Evolutionary conservation across 768 basidiomycete species (phyloP).

Genomic region (Podaxis carcinomalis): DNA sequence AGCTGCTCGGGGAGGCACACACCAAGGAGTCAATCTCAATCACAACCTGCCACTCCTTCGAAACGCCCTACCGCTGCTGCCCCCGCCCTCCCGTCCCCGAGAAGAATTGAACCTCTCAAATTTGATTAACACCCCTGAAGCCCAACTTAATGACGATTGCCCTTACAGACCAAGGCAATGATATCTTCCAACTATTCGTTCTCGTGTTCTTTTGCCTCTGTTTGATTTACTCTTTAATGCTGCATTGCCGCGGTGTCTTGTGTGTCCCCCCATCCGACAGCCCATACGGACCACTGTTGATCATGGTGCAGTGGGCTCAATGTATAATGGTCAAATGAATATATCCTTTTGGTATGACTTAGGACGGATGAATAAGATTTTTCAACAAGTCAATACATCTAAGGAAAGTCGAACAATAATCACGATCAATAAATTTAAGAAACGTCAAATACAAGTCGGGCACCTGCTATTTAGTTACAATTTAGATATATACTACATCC

Average conservation of each 20-base stretch:
- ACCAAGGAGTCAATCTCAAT: constrained; percentile 14
- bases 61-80: constrained; percentile 18
- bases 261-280: neutral
- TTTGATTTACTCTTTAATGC: neutral
- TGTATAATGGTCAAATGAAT: constrained; percentile 1
- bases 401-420: no score
- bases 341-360: neutral
- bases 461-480: neutral
- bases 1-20: constrained; percentile 23
- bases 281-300: neutral
- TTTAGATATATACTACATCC: neutral
- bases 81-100: constrained; percentile 38
- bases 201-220: neutral
- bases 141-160: neutral
- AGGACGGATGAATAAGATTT: neutral
- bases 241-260: neutral
- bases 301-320: neutral
- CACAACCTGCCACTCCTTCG: constrained; percentile 19
- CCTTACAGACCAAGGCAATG: neutral
- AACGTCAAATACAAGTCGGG: no score
- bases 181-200: neutral
- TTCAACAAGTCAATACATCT: no score
- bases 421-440: no score
- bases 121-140: constrained; percentile 21
- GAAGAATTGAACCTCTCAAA: constrained; percentile 22